Conservation (phyloP, 169 alveolate species). For the Cryptosporidium baileyi region DNA sequence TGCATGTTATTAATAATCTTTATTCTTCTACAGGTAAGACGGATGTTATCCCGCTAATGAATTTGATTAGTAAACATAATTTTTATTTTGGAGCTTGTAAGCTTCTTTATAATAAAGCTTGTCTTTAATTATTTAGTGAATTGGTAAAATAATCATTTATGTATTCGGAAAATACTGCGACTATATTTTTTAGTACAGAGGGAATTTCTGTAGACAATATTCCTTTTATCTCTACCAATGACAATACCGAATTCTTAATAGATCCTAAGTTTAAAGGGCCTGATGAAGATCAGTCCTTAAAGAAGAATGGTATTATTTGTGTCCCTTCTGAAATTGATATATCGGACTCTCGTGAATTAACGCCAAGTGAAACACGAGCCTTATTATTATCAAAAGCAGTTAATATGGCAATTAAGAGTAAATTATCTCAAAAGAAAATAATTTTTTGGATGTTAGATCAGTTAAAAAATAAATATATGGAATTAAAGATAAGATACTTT, state of each 20-base stretch:
- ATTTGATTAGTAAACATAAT: no score
- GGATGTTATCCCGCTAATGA: no score
- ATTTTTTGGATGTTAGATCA: constrained; percentile 22
- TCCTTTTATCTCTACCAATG: constrained; percentile 8
- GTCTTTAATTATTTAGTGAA: no score
- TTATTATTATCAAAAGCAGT: constrained; percentile 14
- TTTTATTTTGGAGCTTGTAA: no score
- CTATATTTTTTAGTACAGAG: constrained; percentile 5
- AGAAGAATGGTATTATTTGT: no score
- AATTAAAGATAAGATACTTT: neutral
- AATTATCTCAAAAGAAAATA: neutral
- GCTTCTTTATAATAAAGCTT: no score
- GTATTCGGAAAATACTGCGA: neutral
- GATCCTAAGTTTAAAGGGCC: constrained; percentile 43
- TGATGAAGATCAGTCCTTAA: no score
- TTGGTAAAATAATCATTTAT: no score
- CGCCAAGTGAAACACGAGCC: constrained; percentile 27
- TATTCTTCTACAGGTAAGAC: no score
- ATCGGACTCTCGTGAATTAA: neutral
- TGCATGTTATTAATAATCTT: no score
- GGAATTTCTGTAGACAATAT: constrained; percentile 28
- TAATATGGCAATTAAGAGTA: constrained; percentile 17
- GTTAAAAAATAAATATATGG: neutral
- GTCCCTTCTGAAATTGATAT: neutral
- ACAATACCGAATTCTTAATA: constrained; percentile 10